Base-by-base conservation (phyloP, 2,329 filamentous ascomycete species). In the Akanthomyces dipterigenus region DNA sequence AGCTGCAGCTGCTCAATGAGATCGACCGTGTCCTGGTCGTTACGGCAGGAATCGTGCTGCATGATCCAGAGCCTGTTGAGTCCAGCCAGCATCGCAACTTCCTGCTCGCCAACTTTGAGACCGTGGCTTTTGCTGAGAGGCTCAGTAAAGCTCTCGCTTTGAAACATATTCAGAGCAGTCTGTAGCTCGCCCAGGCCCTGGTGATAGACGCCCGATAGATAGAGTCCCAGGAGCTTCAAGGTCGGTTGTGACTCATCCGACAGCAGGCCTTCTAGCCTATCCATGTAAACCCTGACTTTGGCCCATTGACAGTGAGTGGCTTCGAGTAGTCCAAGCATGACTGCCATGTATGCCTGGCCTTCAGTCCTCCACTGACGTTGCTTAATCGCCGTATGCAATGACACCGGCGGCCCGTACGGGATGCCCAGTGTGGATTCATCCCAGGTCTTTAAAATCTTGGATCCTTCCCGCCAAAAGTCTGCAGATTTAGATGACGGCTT, bases 141-240 rank as follows among this genome's bases (percentile, higher is more conserved):
- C 60, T 78, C 61, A 26, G 75, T 65, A 66, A 96, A 86, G 20
- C 77, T 74, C 1, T 81, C 76, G 45, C 85, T 81, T 63, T 83
- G 80, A 73, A 90, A 96, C 11, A 88, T 80, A 3, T 77, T 67
- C 16, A 92, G 76, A 3, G 93, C 92, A 2, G 77, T 76, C n/a
- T 83, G 77, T 1, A 95, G 79, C 64, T 91, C 81, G 18, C 91
- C 92, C 5, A 82, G 87, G 20, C 88, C 90, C 76, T 97, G 93
- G 57, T 86, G 79, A 66, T 91, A 88, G 8, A 90, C 82, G 0
- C 89, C 93, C 1, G 82, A 79, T 20, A 96, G 83, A 72, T 97
- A 97, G 48, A 84, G 76, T 7, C 84, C 79, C 49, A 90, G 78
- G 38, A 85, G 50, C 36, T 68, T 68, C 22, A 76, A 62, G 2